phyloP scores from a whole-genome alignment of 192 early-diverging fungal species.

The Geranomyces variabilis region DNA sequence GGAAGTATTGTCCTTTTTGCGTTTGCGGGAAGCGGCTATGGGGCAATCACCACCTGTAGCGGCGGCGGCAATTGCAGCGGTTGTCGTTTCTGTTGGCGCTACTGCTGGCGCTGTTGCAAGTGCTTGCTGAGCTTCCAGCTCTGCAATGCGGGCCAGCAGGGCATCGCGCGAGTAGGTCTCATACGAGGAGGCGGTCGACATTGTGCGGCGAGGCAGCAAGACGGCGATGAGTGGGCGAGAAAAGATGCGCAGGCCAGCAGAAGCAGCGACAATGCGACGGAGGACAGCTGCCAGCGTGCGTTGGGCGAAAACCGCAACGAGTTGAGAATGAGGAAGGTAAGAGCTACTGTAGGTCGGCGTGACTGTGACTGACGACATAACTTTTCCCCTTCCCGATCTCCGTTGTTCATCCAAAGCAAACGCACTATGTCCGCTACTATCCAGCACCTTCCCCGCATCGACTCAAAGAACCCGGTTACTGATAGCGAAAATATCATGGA shows the following conservation, averaged over 20 bases:
- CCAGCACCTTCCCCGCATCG: too few relatives aligned
- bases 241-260: not conserved
- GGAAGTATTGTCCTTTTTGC: not conserved
- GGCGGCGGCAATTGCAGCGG: not conserved
- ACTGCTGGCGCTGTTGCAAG: not conserved
- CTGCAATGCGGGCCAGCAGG: constrained; percentile 54
- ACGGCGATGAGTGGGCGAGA: not conserved
- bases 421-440: too few relatives aligned
- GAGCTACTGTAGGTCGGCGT: too few relatives aligned
- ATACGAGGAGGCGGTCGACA: constrained; percentile 37
- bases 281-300: not conserved
- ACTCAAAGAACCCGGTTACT: too few relatives aligned
- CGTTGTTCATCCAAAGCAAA: too few relatives aligned
- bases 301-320: not conserved
- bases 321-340: too few relatives aligned
- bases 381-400: too few relatives aligned
- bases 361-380: too few relatives aligned
- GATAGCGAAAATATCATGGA: too few relatives aligned
- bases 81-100: not conserved
- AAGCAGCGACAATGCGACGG: not conserved
- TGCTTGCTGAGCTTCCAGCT: constrained; percentile 43
- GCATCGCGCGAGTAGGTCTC: constrained; percentile 56
- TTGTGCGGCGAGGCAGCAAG: not conserved
- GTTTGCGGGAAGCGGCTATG: not conserved
- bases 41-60: not conserved